Evolutionary conservation across 2,329 filamentous ascomycete genomes (phyloP), one percentile per base, ranked within the genome.

Genomic region (Aphanocladium album): DNA sequence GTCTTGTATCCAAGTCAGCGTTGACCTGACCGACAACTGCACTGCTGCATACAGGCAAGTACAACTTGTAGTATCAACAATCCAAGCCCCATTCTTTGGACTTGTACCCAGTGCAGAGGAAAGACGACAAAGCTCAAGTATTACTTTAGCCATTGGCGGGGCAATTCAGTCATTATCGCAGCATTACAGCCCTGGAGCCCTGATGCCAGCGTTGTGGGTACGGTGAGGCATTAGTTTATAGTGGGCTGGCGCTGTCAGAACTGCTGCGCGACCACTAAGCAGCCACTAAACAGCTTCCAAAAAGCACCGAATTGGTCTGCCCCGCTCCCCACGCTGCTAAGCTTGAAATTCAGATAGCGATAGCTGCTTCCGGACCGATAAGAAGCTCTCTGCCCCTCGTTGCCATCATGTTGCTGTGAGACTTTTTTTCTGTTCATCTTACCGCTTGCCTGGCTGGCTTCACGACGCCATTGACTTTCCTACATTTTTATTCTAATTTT

Each of bases 351-450:
- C 35, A 57, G 43, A 55, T 55, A 55, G 52, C 52, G 55, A 57
- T 57, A 43, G 55, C n/a, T 57, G 55, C 9, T 50, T 51, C 45
- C 55, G 55, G 55, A 57, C 55, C 46, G 55, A 57, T 57, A 57
- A 57, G 55, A 57, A 43, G 55, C 55, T 41, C 37, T 45, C 23
- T 57, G 55, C 55, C 55, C 55, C 55, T 57, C 55, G 45, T 50
- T 37, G 17, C 2, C 11, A 27, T 39, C 2, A n/a, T n/a, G 5
- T 43, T 43, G n/a, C 33, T 57, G 55, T 33, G 55, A 57, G 45
- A 41, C 50, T 57, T 57, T 47, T 27, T 47, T 57, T 27, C 45
- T 14, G 35, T 43, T 19, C 7, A 17, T 30, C n/a, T 23, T 12
- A 23, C 19, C 33, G 19, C 30, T 39, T 19, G 12, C 17, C 37